These are phyloP conservation scores for Lizonia empirigonia DNA, from an alignment of 2,329 filamentous ascomycete species.

Conservation along the genomic window DNA sequence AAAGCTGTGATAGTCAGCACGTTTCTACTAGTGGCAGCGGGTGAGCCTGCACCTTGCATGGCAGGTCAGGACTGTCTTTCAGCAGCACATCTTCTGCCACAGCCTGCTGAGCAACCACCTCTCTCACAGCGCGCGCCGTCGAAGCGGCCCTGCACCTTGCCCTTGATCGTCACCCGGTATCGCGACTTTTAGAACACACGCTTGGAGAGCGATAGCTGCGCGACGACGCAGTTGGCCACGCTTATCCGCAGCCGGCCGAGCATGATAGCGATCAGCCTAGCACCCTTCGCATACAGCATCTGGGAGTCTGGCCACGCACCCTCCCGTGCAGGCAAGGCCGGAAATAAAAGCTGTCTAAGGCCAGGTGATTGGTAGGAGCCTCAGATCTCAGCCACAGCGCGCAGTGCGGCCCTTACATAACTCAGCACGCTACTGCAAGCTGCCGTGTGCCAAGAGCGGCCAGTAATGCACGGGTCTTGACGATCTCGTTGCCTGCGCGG, in stretches of 20 bases:
- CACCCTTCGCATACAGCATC: no score
- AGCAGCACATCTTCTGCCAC: constrained; percentile 20
- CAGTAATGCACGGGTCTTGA: no score
- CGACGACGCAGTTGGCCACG: constrained; percentile 15
- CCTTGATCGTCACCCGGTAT: constrained; percentile 19
- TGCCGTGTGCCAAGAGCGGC: no score
- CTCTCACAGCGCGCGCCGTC: constrained; percentile 20
- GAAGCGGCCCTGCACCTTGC: constrained; percentile 25
- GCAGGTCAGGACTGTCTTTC: constrained; percentile 7
- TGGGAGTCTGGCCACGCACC: no score
- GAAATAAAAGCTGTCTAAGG: background rate
- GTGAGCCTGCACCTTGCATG: constrained; percentile 13
- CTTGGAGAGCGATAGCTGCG: constrained; percentile 13
- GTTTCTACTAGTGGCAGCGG: background rate
- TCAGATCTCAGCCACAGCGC: background rate
- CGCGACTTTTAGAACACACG: constrained; percentile 19
- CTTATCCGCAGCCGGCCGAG: constrained; percentile 15
- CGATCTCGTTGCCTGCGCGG: no score
- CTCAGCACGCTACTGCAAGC: background rate
- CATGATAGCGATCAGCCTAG: constrained; percentile 17
- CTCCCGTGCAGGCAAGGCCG: no score
- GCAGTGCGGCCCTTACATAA: background rate
- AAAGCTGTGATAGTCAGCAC: constrained; percentile 12
- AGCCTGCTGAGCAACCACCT: constrained; percentile 20
- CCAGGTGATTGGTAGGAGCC: background rate